Percentiles rank a stretch among this genome's conserved stretches.
phyloP scores from a whole-genome alignment of 164 flowering plant genomes.

The Umbellularia californica region DNA sequence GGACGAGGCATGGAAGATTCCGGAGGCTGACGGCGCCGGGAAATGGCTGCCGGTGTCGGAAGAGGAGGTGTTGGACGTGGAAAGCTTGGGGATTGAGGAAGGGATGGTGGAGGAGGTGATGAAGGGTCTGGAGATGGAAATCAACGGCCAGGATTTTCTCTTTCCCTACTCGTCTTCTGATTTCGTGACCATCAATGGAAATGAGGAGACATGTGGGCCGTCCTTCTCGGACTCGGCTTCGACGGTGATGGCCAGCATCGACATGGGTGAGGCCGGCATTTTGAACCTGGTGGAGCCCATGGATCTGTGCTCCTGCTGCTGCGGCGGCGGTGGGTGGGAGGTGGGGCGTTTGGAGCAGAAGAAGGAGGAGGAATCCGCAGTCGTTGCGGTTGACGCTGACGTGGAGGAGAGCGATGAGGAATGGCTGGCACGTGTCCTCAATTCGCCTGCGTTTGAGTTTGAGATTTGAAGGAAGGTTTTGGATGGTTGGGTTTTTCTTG shows the following conservation, averaged over 20 bases:
- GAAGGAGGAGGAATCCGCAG: neutral
- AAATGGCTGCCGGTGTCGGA: neutral
- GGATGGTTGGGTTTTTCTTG: too few species aligned
- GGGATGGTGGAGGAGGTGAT: conserved; percentile 14
- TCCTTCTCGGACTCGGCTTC: conserved; percentile 20
- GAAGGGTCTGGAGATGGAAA: conserved; percentile 13
- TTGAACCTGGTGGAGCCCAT: neutral
- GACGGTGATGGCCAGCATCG: conserved; percentile 21
- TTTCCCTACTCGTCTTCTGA: neutral
- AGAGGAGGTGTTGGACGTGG: conserved; percentile 5
- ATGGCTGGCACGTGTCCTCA: conserved; percentile 9
- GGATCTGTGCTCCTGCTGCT: neutral
- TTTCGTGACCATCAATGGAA: conserved; percentile 17
- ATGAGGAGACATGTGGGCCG: conserved; percentile 23
- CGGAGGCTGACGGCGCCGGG: neutral
- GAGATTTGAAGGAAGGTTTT: neutral
- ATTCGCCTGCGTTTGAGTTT: neutral
- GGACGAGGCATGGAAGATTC: neutral
- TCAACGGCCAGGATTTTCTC: neutral
- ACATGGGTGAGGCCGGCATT: conserved; percentile 10
- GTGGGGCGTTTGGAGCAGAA: neutral
- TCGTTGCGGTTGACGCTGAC: neutral
- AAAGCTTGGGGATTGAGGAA: conserved; percentile 14
- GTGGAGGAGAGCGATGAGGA: conserved; percentile 11
- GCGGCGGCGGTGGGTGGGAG: neutral